Base-by-base conservation (phyloP, 306 rosid genomes). In the Aeschynomene evenia region DNA sequence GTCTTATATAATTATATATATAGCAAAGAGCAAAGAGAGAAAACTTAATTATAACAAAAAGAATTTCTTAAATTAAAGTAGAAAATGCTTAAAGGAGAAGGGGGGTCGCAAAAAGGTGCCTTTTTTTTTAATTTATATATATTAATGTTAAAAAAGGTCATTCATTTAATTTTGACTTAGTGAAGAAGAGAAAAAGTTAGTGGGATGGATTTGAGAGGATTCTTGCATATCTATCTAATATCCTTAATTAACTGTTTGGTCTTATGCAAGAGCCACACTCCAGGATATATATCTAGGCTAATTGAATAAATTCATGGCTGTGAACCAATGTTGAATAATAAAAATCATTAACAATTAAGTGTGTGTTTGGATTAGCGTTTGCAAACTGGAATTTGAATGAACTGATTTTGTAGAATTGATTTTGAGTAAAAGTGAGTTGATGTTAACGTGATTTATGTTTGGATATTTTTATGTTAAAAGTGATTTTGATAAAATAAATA, bases 101-200 rank as follows among this genome's bases (percentile, higher is more conserved):
- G 2, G 9, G 15, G 22, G 5, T 14, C 18, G 36, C 9, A 48
- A 68, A 75, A 49, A 68, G 29, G 29, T 46, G 7, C 28, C 39
- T 28, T 6, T 18, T 16, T 74, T 76, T 75, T n/a, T n/a, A n/a
- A n/a, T n/a, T n/a, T n/a, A n/a, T n/a, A n/a, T n/a, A n/a, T n/a
- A 64, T 39, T 63, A 10, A 74, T 21, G 66, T 45, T 58, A 67
- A 43, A 58, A n/a, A 68, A 20, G 5, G 5, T 28, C 58, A 49
- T 59, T n/a, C n/a, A n/a, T n/a, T n/a, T n/a, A n/a, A n/a, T n/a
- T n/a, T 34, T 60, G 77, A 72, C 61, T 59, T 63, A 16, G 66
- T 12, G 33, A 61, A 34, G 18, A n/a, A 65, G 75, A 74, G 67
- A 57, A 57, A n/a, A 48, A 52, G 72, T 29, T 42, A 23, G 74